Evolutionary conservation across 441 rosid genomes (phyloP).

Genomic region (Jatropha podagrica): DNA sequence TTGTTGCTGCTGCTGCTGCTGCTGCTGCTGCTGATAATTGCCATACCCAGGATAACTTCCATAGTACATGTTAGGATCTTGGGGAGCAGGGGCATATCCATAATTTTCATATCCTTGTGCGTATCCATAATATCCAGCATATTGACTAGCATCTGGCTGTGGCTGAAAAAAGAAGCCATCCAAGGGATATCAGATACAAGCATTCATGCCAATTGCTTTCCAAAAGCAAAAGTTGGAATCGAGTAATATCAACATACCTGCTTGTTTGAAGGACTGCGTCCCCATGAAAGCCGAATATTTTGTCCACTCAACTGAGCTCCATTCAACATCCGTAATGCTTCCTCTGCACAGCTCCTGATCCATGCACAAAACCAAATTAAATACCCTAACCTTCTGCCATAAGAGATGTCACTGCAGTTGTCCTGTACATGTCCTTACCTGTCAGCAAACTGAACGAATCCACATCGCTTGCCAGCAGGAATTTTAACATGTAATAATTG

Average conservation of each 20-base stretch:
- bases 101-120: slow-evolving; percentile 80
- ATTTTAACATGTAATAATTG: slow-evolving; percentile 88
- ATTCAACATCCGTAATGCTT: slow-evolving; percentile 65
- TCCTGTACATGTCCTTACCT: slow-evolving; percentile 43
- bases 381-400: not conserved
- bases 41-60: slow-evolving; percentile 78
- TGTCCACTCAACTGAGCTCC: slow-evolving; percentile 81
- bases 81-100: slow-evolving; percentile 63
- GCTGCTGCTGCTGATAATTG: slow-evolving; percentile 52
- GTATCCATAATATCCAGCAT: slow-evolving; percentile 60
- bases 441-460: slow-evolving; percentile 89
- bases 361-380: slow-evolving; percentile 12
- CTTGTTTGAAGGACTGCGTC: slow-evolving; percentile 84
- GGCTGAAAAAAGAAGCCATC: slow-evolving; percentile 27
- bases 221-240: not conserved
- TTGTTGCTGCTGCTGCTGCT: slow-evolving; percentile 56
- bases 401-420: slow-evolving; percentile 1
- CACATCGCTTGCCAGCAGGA: slow-evolving; percentile 88
- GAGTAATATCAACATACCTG: slow-evolving; percentile 44
- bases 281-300: slow-evolving; percentile 91
- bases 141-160: slow-evolving; percentile 59
- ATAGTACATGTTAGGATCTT: slow-evolving; percentile 77
- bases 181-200: not conserved
- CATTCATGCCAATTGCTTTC: not conserved
- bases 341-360: slow-evolving; percentile 85